Conservation (phyloP, 2,329 filamentous ascomycete species). For the Ophiostoma ips region DNA sequence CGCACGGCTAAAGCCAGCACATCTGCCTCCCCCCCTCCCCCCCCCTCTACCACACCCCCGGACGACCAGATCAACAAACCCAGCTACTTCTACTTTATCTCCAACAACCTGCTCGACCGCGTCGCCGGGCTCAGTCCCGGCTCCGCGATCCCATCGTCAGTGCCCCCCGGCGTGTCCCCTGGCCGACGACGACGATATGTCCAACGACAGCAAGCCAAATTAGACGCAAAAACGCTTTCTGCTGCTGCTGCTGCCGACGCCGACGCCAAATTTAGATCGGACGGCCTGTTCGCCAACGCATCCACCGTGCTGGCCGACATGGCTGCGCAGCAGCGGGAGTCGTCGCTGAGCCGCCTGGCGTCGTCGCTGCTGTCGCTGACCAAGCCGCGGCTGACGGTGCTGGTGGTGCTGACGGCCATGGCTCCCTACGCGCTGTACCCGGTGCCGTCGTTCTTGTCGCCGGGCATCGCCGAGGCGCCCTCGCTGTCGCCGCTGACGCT, state of each 20-base stretch:
- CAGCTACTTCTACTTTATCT: conserved; percentile 24
- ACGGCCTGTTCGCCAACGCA: conserved; percentile 20
- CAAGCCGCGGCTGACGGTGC: conserved; percentile 86
- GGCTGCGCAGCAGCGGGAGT: conserved; percentile 31
- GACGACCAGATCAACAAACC: conserved; percentile 10
- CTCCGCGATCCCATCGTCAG: neutral
- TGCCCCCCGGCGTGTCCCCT: conserved; percentile 6
- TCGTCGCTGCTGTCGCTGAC: conserved; percentile 79
- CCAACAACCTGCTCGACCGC: conserved; percentile 20
- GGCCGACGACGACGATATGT: conserved; percentile 11
- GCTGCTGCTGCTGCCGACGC: neutral
- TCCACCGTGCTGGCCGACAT: conserved; percentile 41
- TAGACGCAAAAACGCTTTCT: neutral
- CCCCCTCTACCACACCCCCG: neutral
- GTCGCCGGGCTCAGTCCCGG: conserved; percentile 9
- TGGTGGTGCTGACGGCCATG: conserved; percentile 83
- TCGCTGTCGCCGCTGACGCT: conserved; percentile 84
- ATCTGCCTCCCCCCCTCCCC: neutral
- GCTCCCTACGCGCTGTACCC: conserved; percentile 88
- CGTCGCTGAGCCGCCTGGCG: conserved; percentile 49
- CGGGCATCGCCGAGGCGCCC: conserved; percentile 42
- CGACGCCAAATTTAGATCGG: neutral
- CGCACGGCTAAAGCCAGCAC: neutral
- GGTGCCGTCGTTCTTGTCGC: conserved; percentile 69
- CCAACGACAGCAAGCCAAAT: conserved; percentile 3